These are phyloP conservation scores for Prillingera fragicola DNA, from an alignment of 1,284 basidiomycete species.

Conservation along the genomic window DNA sequence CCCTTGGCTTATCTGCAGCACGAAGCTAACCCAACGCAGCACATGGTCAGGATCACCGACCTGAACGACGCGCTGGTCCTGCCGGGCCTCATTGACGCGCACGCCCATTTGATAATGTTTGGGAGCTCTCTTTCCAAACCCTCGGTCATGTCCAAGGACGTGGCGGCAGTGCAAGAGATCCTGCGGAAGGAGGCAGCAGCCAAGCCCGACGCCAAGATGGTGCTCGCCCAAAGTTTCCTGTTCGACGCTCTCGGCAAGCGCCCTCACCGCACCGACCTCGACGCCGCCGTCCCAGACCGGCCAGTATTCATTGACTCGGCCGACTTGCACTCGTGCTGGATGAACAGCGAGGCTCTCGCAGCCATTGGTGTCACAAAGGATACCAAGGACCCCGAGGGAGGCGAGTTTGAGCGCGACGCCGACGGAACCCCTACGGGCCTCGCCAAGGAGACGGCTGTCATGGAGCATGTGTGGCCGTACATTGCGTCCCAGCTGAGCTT, in stretches of 20 bases:
- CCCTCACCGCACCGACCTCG: conserved; percentile 20
- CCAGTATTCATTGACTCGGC: conserved; percentile 33
- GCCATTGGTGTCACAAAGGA: conserved; percentile 21
- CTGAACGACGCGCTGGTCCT: conserved; percentile 22
- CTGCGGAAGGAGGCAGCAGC: conserved; percentile 1
- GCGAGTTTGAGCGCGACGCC: conserved; percentile 24
- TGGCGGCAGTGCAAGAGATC: conserved; percentile 10
- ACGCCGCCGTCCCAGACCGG: conserved; percentile 20
- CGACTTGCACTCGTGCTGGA: conserved; percentile 32
- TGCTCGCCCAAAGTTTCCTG: conserved; percentile 23
- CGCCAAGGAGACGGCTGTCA: conserved; percentile 24
- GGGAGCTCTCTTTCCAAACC: conserved; percentile 21
- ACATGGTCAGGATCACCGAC: conserved; percentile 7
- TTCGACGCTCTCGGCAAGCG: conserved; percentile 19
- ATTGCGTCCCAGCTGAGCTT: conserved; percentile 14
- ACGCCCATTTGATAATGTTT: conserved; percentile 29
- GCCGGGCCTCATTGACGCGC: conserved; percentile 32
- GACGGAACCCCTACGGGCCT: conserved; percentile 26
- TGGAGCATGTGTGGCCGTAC: conserved; percentile 30
- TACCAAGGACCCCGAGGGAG: conserved; percentile 22
- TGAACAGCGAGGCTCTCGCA: conserved; percentile 25
- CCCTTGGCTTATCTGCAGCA: too few relatives aligned
- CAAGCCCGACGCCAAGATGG: conserved; percentile 10
- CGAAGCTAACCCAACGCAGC: background rate
- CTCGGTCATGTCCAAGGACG: conserved; percentile 8